A percentile compares a stretch with the other conserved stretches of the same genome.
Evolutionary conservation across 2,329 filamentous ascomycete genomes (phyloP).

Genomic region (Eurotiales sp.): DNA sequence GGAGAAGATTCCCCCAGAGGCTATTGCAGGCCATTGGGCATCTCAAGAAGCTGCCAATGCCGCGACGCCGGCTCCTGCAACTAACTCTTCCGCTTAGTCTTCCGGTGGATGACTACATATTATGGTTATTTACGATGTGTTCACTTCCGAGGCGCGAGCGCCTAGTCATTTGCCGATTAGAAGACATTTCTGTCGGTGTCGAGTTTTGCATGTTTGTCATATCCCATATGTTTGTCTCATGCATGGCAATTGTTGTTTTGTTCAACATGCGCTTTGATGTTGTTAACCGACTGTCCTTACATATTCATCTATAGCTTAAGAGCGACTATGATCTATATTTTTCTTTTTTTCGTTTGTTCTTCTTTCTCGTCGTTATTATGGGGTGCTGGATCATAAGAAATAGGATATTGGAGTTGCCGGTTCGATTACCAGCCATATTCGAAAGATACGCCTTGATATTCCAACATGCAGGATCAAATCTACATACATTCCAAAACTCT

Average conservation of each 20-base stretch:
- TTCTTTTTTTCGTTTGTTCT: background rate
- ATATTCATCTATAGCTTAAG: slow-evolving; percentile 5
- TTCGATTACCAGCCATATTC: slow-evolving; percentile 6
- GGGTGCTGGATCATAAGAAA: slow-evolving; percentile 3
- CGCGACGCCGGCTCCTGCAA: background rate
- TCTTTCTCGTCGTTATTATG: background rate
- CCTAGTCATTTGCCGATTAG: background rate
- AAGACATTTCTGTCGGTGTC: background rate
- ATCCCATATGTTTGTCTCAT: slow-evolving; percentile 19
- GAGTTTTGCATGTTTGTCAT: slow-evolving; percentile 20
- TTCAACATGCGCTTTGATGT: slow-evolving; percentile 1
- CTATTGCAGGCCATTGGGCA: slow-evolving; percentile 42
- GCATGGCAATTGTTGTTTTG: slow-evolving; percentile 2
- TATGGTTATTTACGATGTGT: background rate
- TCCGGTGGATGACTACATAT: background rate
- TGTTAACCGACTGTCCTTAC: slow-evolving; percentile 6
- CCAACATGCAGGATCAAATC: background rate
- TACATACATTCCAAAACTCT: background rate
- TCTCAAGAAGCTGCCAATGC: slow-evolving; percentile 24
- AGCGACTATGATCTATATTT: background rate
- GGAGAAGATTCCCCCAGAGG: slow-evolving; percentile 75
- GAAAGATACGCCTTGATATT: background rate
- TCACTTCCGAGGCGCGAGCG: slow-evolving; percentile 5
- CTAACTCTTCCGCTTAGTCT: background rate
- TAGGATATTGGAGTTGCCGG: slow-evolving; percentile 7